Base-by-base conservation (phyloP, 2,329 filamentous ascomycete genomes). In the Chalaropsis thielavioides region DNA sequence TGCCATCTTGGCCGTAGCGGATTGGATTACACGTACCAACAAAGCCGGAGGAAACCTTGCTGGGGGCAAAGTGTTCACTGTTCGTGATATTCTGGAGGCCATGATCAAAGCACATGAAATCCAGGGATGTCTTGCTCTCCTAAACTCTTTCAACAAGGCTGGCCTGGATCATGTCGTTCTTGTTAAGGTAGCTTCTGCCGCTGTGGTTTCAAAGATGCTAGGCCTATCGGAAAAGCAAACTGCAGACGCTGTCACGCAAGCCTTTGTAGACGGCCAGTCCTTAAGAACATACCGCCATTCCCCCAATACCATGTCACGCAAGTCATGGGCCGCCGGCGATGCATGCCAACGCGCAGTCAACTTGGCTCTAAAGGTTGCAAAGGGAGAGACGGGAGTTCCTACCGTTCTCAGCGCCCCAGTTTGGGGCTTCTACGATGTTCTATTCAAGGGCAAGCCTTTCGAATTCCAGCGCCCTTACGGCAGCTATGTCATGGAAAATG, bases 51-150 rank as follows among this genome's bases (percentile, higher is more conserved):
- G 82, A 69, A 95, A 94, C 78, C 83, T 92, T 70, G 90, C 90
- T 63, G 89, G 89, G 68, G 91, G 90, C 71, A 95, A 90, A 81
- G 84, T 90, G 74, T 85, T 95, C 75, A 96, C 88, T 70, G 79
- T 97, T 74, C 86, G 86, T 74, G 92, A 97, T 72, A 86, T 99
- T 46, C 83, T 99, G 69, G 92, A 96, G 82, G 91, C 83, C 71
- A 96, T 97, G 90, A 95, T 97, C 82, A 96, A 96, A 83, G 94
- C 94, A 71, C 94, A 99, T 77, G 94, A 99, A 77, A 96, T 99
- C 73, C 94, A 99, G 81, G 94, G 94, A 72, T 95, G 92, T 77
- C 81, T 99, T 75, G 94, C 94, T 66, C 83, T 99, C 67, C 87
- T 97, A 78, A 99, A 99, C 83, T 96, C 91, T 64, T 97, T 87